Conservation (phyloP, 2,329 filamentous ascomycete genomes). For the Talaromyces sp. region DNA sequence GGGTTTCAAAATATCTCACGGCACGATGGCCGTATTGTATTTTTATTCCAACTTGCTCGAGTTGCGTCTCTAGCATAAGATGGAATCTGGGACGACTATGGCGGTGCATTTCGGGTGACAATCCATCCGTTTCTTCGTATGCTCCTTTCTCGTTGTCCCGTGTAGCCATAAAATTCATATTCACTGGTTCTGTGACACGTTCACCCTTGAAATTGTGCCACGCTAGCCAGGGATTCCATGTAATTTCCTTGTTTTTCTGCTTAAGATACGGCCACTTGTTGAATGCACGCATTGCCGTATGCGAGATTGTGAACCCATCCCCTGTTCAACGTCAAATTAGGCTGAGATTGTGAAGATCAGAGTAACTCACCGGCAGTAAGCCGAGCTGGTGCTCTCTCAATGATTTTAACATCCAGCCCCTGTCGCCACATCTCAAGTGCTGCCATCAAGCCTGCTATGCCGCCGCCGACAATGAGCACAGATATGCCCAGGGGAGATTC, state of each 20-base stretch:
- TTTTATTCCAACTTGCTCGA: slow-evolving; percentile 2
- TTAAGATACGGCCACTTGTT: slow-evolving; percentile 8
- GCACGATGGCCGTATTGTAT: slow-evolving; percentile 9
- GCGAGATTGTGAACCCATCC: slow-evolving; percentile 5
- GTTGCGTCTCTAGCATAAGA: slow-evolving; percentile 8
- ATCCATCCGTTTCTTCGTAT: background rate
- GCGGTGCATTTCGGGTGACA: background rate
- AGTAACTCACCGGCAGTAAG: slow-evolving; percentile 1
- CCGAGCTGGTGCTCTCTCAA: slow-evolving; percentile 5
- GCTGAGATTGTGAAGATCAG: background rate
- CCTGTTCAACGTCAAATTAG: background rate
- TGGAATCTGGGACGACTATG: slow-evolving; percentile 7
- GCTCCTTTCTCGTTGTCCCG: background rate
- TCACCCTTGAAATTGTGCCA: slow-evolving; percentile 10
- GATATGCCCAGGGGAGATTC: background rate
- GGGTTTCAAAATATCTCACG: background rate
- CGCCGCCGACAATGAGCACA: slow-evolving; percentile 7
- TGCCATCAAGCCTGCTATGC: slow-evolving; percentile 2
- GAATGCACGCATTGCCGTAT: slow-evolving; percentile 6
- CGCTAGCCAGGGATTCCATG: slow-evolving; percentile 3
- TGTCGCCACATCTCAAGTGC: slow-evolving; percentile 10
- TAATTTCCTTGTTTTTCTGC: slow-evolving; percentile 8
- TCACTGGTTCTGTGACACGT: slow-evolving; percentile 1
- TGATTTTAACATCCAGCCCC: slow-evolving; percentile 7
- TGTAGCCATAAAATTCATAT: background rate